Evolutionary conservation across 352 stramenopile species (phyloP).

Genomic region (Saprolegnia diclina): DNA sequence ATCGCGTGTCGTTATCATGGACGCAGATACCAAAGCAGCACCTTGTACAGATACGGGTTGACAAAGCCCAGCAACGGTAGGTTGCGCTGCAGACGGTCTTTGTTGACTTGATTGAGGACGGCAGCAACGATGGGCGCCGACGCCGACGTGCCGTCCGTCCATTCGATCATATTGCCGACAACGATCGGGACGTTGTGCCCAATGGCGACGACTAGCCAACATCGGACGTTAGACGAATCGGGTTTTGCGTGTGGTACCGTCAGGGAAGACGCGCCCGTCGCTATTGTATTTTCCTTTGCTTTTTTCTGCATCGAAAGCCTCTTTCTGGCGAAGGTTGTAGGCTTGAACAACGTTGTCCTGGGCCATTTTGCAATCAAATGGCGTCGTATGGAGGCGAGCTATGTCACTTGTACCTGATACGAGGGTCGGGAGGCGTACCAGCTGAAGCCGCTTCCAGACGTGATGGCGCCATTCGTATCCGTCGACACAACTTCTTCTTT

Average conservation of each 20-base stretch:
- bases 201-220: slow-evolving; percentile 40
- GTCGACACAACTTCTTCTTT: slow-evolving; percentile 49
- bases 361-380: slow-evolving; percentile 38
- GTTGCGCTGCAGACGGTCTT: slow-evolving; percentile 34
- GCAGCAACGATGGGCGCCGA: slow-evolving; percentile 62
- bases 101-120: slow-evolving; percentile 57
- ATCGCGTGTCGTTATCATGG: slow-evolving; percentile 22
- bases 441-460: slow-evolving; percentile 69
- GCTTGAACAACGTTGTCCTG: slow-evolving; percentile 35
- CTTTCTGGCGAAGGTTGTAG: slow-evolving; percentile 24
- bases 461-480: slow-evolving; percentile 49
- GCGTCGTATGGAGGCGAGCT: too few relatives aligned
- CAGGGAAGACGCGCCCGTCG: slow-evolving; percentile 50
- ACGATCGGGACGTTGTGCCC: slow-evolving; percentile 60
- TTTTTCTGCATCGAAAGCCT: neutral
- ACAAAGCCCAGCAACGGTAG: slow-evolving; percentile 54
- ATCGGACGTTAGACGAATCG: slow-evolving; percentile 5
- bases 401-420: slow-evolving; percentile 17
- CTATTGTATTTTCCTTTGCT: slow-evolving; percentile 33
- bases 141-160: slow-evolving; percentile 67
- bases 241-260: slow-evolving; percentile 24
- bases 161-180: slow-evolving; percentile 43
- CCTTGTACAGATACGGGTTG: slow-evolving; percentile 63
- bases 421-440: slow-evolving; percentile 42
- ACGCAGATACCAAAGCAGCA: neutral